phyloP scores from a whole-genome alignment of 225 moss, liverwort and hornwort genomes.

The Pseudoscleropodium purum region DNA sequence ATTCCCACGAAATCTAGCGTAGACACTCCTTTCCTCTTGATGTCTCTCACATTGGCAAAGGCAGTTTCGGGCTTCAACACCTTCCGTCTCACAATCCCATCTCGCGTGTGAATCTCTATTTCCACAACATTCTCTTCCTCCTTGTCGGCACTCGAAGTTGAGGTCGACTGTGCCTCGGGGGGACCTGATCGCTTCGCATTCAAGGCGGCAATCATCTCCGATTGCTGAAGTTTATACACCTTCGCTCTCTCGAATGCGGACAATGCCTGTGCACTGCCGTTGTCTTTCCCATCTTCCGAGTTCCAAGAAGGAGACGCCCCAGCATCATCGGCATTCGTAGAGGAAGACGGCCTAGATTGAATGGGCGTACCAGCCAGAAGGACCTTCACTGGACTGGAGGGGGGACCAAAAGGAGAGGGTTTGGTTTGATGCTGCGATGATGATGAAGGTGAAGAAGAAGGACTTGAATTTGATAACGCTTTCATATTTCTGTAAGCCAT shows the following conservation, averaged over 20 bases:
- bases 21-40: conserved; percentile 62
- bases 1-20: conserved; percentile 79
- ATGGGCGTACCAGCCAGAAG: conserved; percentile 31
- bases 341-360: conserved; percentile 17
- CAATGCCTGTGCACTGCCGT: background rate
- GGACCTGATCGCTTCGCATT: conserved; percentile 3
- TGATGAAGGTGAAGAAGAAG: background rate
- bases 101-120: conserved; percentile 83
- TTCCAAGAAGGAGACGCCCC: too few relatives aligned
- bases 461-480: background rate
- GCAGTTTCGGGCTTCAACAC: conserved; percentile 38
- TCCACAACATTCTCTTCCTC: conserved; percentile 44
- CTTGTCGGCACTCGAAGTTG: background rate
- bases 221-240: conserved; percentile 66
- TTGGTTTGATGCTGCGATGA: background rate
- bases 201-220: conserved; percentile 65
- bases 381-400: conserved; percentile 21
- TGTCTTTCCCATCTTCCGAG: background rate
- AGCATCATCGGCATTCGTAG: too few relatives aligned
- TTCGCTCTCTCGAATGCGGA: conserved; percentile 62
- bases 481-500: conserved; percentile 60
- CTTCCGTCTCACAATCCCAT: conserved; percentile 71
- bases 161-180: background rate
- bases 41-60: conserved; percentile 65
- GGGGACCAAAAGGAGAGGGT: conserved; percentile 1